phyloP scores from a whole-genome alignment of 2,329 filamentous ascomycete species.

The Golovinomyces cichoracearum region DNA sequence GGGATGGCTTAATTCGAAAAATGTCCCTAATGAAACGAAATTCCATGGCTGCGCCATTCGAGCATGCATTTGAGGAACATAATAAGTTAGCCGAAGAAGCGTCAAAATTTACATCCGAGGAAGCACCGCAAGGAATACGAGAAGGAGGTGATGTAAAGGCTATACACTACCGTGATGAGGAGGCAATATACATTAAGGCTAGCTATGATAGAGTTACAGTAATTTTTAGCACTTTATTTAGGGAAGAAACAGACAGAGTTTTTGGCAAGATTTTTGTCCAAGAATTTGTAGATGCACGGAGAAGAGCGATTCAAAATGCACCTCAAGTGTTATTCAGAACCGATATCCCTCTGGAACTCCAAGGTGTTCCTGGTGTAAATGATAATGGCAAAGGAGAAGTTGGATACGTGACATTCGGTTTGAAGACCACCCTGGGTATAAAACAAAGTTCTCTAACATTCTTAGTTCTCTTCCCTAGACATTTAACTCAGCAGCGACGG shows the following conservation, averaged over 20 bases:
- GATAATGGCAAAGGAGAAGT: slow-evolving; percentile 57
- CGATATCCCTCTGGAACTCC: slow-evolving; percentile 75
- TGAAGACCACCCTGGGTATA: slow-evolving; percentile 2
- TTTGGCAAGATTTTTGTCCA: slow-evolving; percentile 97
- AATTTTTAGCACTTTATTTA: slow-evolving; percentile 95
- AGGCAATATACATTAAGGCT: slow-evolving; percentile 96
- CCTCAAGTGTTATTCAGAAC: slow-evolving; percentile 92
- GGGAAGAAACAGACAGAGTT: slow-evolving; percentile 89
- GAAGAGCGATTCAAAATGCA: slow-evolving; percentile 90
- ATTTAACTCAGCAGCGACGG: slow-evolving; percentile 71
- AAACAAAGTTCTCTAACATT: slow-evolving; percentile 4
- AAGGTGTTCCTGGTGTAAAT: slow-evolving; percentile 61
- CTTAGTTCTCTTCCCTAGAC: slow-evolving; percentile 76
- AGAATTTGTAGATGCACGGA: slow-evolving; percentile 89
- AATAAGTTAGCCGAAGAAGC: slow-evolving; percentile 66
- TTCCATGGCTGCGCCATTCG: slow-evolving; percentile 94
- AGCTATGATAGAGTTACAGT: slow-evolving; percentile 93
- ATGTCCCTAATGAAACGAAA: slow-evolving; percentile 90
- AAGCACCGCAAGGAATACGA: slow-evolving; percentile 66
- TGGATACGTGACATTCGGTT: slow-evolving; percentile 96
- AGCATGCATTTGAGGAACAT: slow-evolving; percentile 87
- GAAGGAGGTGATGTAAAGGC: slow-evolving; percentile 86
- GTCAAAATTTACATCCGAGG: slow-evolving; percentile 75
- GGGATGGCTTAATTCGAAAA: slow-evolving; percentile 63
- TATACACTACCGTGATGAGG: slow-evolving; percentile 95